Base-by-base conservation (phyloP, 2,329 filamentous ascomycete genomes). In the Colletotrichum chlorophyti region DNA sequence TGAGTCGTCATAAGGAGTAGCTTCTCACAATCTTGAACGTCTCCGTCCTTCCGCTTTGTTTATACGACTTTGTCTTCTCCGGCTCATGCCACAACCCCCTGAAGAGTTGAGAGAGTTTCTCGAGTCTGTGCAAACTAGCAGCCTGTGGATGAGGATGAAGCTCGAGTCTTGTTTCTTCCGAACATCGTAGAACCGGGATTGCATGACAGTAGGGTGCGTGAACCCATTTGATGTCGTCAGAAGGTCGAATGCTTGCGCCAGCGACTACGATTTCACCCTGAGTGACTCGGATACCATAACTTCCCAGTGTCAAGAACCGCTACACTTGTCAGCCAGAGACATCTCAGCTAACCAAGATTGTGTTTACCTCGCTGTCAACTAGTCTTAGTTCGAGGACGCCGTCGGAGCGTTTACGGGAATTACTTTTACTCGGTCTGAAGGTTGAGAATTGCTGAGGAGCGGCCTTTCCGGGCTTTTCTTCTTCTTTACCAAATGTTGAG, bases 151-250 rank as follows among this genome's bases (percentile, higher is more conserved):
- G 80, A 5, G 87, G 69, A 29, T 81, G 74, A 21, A 92, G 71
- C 58, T 89, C 82, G 1, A 91, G 69, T 1, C 68, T 71, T 0
- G 79, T 78, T 9, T 79, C 70, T 41, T 83, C 77, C 0, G 74
- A 66, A 38, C 81, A 85, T 42, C 84, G 75, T 29, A 94, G 78
- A 1, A 89, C 83, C 1, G 89, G 89, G 2, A 94, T 72, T 1
- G 90, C 86, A 67, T 91, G 85, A 32, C 87, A 91, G 37, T 83
- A 81, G 1, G 90, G 84, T 14, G 89, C 88, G 69, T 84, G 85
- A 14, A 91, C 78, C 77, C 83, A 86, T 62, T 82, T 76, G 6
- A 76, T 68, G 1, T 65, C 70, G 23, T 79, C 73, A 0, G 79
- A 76, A 2, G 81, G 69, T 10, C 76, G 75, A 4, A 94, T 69